phyloP scores from a whole-genome alignment of 2,329 filamentous ascomycete species.

The Claviceps capensis region DNA sequence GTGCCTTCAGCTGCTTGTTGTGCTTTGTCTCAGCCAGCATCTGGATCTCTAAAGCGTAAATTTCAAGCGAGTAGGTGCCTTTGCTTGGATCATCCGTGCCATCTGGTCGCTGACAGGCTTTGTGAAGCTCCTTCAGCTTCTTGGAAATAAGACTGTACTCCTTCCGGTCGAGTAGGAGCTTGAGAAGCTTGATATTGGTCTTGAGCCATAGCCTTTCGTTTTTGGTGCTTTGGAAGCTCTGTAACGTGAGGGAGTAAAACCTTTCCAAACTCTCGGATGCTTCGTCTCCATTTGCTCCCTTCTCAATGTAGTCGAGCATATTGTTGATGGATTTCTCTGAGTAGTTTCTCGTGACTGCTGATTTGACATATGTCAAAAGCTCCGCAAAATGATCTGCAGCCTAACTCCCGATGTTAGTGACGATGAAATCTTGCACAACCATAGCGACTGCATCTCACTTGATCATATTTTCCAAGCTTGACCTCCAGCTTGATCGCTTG shows the following conservation, averaged over 20 bases:
- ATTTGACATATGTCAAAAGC: constrained; percentile 93
- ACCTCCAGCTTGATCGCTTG: constrained; percentile 97
- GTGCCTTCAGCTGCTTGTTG: constrained; percentile 87
- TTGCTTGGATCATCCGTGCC: constrained; percentile 87
- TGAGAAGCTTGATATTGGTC: constrained; percentile 93
- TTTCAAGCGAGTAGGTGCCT: constrained; percentile 88
- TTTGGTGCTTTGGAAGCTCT: constrained; percentile 93
- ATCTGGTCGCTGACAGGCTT: constrained; percentile 74
- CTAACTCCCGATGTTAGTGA: constrained; percentile 30
- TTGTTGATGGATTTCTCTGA: constrained; percentile 99
- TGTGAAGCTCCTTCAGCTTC: constrained; percentile 80
- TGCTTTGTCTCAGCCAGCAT: constrained; percentile 97
- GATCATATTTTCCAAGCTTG: constrained; percentile 73
- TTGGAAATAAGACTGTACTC: constrained; percentile 69
- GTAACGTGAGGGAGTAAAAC: constrained; percentile 86
- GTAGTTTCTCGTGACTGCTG: constrained; percentile 92
- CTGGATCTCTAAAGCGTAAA: constrained; percentile 94
- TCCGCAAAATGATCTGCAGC: constrained; percentile 87
- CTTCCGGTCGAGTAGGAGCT: constrained; percentile 80
- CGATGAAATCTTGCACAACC: not conserved
- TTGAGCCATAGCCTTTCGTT: constrained; percentile 96
- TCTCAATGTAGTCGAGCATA: constrained; percentile 96
- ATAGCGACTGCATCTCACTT: constrained; percentile 35
- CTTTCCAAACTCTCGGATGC: constrained; percentile 74
- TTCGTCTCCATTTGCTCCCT: constrained; percentile 58